A percentile compares a stretch with the other conserved stretches of the same genome.
Conservation (phyloP, 352 stramenopile species). For the Globisporangium cederbergense region DNA sequence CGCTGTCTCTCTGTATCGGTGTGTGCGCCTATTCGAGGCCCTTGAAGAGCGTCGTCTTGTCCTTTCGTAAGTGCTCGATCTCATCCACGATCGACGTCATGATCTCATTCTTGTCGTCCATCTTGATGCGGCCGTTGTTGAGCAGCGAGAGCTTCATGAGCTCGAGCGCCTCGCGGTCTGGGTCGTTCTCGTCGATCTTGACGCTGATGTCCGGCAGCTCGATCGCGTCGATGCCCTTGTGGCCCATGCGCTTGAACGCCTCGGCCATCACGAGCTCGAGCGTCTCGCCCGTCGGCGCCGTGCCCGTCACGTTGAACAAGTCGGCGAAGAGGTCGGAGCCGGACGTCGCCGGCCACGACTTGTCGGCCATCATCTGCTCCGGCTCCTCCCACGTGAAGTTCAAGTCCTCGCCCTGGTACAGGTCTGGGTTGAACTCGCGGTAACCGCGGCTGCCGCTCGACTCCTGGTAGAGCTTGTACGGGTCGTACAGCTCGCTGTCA, state of each 20-base stretch:
- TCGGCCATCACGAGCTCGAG: conserved; percentile 65
- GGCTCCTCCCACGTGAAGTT: conserved; percentile 73
- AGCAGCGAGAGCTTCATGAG: conserved; percentile 89
- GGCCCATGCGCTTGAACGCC: conserved; percentile 70
- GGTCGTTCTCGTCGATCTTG: conserved; percentile 54
- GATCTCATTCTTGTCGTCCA: conserved; percentile 90
- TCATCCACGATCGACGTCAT: conserved; percentile 79
- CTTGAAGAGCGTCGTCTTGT: conserved; percentile 86
- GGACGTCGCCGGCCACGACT: conserved; percentile 81
- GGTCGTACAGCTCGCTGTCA: conserved; percentile 61
- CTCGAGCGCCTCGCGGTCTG: conserved; percentile 77
- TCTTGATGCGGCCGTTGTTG: conserved; percentile 85
- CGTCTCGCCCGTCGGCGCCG: conserved; percentile 55
- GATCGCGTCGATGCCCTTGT: conserved; percentile 71
- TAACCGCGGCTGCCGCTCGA: conserved; percentile 59
- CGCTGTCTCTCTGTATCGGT: conserved; percentile 13
- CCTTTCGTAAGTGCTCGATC: conserved; percentile 74
- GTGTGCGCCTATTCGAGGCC: conserved; percentile 39
- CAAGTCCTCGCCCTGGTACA: conserved; percentile 43
- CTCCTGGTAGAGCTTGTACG: conserved; percentile 82
- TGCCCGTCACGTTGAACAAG: conserved; percentile 72
- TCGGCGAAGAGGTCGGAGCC: conserved; percentile 78
- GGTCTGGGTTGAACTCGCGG: conserved; percentile 77
- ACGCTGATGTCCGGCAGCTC: conserved; percentile 75
- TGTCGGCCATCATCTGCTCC: conserved; percentile 85